Evolutionary conservation across 2,329 filamentous ascomycete species (phyloP).

Genomic region (Cordyceps javanica): DNA sequence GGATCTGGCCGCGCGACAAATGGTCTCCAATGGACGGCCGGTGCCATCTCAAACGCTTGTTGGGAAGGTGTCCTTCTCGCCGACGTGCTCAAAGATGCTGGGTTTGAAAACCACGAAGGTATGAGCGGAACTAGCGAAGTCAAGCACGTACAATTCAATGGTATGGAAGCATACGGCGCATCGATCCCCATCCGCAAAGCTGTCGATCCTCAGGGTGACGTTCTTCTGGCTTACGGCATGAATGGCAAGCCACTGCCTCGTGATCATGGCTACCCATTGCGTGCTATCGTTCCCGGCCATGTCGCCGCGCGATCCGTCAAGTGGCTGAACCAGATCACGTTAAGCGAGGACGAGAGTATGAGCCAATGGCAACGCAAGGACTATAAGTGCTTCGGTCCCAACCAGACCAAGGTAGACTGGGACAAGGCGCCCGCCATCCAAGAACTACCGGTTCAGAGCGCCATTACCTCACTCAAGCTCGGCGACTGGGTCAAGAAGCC

Average conservation of each 20-base stretch:
- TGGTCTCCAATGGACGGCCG: slow-evolving; percentile 53
- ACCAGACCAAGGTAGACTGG: slow-evolving; percentile 55
- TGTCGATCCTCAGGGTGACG: slow-evolving; percentile 55
- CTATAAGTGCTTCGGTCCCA: slow-evolving; percentile 64
- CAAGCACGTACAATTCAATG: slow-evolving; percentile 52
- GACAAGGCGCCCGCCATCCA: slow-evolving; percentile 58
- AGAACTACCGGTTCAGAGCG: slow-evolving; percentile 62
- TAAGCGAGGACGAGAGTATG: slow-evolving; percentile 60
- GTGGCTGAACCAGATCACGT: slow-evolving; percentile 58
- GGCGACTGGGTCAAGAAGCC: slow-evolving; percentile 28
- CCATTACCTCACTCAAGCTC: slow-evolving; percentile 49
- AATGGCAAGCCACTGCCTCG: slow-evolving; percentile 56
- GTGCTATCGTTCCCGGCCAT: slow-evolving; percentile 57
- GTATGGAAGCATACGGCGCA: slow-evolving; percentile 54
- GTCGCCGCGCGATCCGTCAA: slow-evolving; percentile 64
- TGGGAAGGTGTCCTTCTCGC: slow-evolving; percentile 52
- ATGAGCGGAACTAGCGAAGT: slow-evolving; percentile 30
- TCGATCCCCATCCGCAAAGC: slow-evolving; percentile 55
- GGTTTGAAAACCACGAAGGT: slow-evolving; percentile 37
- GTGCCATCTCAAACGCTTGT: slow-evolving; percentile 54
- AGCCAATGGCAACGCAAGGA: slow-evolving; percentile 62
- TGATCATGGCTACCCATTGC: slow-evolving; percentile 61
- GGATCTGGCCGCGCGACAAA: slow-evolving; percentile 40
- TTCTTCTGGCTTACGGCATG: slow-evolving; percentile 62
- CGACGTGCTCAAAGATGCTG: slow-evolving; percentile 51